Base-by-base conservation (phyloP, 108 stramenopile species). In the Pseudonitzschia multiseries region DNA sequence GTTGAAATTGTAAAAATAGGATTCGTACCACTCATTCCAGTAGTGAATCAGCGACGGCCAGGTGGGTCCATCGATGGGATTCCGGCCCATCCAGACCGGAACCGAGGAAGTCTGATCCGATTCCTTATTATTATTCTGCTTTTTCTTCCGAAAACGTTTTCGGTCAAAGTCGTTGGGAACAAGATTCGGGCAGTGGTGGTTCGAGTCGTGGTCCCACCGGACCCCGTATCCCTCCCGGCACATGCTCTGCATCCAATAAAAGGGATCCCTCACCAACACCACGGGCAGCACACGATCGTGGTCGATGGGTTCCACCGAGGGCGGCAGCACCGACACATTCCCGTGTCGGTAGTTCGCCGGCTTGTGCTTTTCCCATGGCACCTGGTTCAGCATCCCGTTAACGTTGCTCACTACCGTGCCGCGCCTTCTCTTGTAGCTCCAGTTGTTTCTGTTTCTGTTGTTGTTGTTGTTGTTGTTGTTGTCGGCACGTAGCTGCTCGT, bases 341-440 rank as follows among this genome's bases (percentile, higher is more conserved):
- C 77, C 60, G 14, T 65, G 51, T 32, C 85, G 61, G 70, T 79
- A 86, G 8, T 44, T 64, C 18, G 87, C 75, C 33, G 84, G 81
- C 57, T 83, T 88, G 67, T 93, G 92, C 67, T 93, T 93, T 17
- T 87, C 88, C 92, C 92, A 93, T 0, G 92, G 92, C 18, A 87
- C 89, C 76, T 86, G 81, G 65, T 57, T 80, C 54, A 68, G 65
- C 70, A 71, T 80, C 60, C 65, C 78, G 80, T 57, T 74, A 44
- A 42, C 76, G 77, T 56, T 84, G 81, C n/a, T 65, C 72, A 68
- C 59, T 2, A 62, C 32, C n/a, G 10, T 33, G 6, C 52, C 26
- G 14, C 48, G 13, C 15, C 56, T 70, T 9, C 22, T 0, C 20
- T 12, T 13, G n/a, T 41, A 8, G 24, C 21, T 43, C n/a, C 26